Conservation (phyloP, 192 early-diverging fungal genomes). For the Coemansia sp. region DNA sequence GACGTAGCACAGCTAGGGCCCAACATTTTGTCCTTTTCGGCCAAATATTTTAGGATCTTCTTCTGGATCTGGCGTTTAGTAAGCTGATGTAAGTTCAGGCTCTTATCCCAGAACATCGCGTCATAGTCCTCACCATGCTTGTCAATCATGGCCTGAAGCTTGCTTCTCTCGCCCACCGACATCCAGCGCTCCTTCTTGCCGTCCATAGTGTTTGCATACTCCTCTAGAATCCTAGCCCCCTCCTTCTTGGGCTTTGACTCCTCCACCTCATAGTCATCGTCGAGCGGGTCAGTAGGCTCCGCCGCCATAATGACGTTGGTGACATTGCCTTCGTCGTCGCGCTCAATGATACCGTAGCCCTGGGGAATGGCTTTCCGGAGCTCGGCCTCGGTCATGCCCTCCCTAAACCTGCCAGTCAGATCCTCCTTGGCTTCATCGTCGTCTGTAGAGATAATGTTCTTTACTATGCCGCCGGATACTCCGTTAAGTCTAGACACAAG, state of each 20-base stretch:
- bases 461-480: slow-evolving; percentile 55
- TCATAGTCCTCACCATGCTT: slow-evolving; percentile 72
- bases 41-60: slow-evolving; percentile 54
- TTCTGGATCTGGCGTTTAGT: slow-evolving; percentile 64
- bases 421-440: slow-evolving; percentile 11
- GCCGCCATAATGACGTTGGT: slow-evolving; percentile 65
- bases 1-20: neutral
- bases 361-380: slow-evolving; percentile 58
- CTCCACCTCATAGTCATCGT: slow-evolving; percentile 51
- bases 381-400: slow-evolving; percentile 52
- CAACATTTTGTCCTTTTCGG: slow-evolving; percentile 34
- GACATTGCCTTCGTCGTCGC: slow-evolving; percentile 74
- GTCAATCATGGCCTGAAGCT: slow-evolving; percentile 60
- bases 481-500: slow-evolving; percentile 68
- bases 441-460: slow-evolving; percentile 22
- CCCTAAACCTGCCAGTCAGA: neutral
- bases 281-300: slow-evolving; percentile 47
- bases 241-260: slow-evolving; percentile 56
- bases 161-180: slow-evolving; percentile 58
- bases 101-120: slow-evolving; percentile 76
- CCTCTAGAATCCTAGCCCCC: slow-evolving; percentile 60
- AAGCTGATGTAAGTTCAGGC: slow-evolving; percentile 68
- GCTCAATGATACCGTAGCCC: slow-evolving; percentile 77
- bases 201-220: slow-evolving; percentile 41
- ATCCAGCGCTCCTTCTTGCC: slow-evolving; percentile 51